phyloP scores from a whole-genome alignment of 108 stramenopile genomes.

The Cyclotella choctawhatcheeana region DNA sequence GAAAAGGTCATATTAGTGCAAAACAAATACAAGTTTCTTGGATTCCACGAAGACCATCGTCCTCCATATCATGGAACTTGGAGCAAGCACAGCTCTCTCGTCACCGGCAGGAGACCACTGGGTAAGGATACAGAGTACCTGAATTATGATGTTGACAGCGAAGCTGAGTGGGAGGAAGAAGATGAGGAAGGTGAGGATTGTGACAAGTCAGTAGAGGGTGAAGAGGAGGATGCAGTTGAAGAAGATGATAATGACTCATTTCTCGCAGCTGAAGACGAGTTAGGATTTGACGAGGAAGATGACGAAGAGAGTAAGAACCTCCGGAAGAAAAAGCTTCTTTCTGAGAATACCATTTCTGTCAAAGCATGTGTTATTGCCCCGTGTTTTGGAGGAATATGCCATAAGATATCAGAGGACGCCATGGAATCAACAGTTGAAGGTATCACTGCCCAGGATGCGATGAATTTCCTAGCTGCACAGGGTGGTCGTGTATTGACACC shows the following conservation, averaged over 20 bases:
- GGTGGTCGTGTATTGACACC: slow-evolving; percentile 34
- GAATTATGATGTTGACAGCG: slow-evolving; percentile 91
- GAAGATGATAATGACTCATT: slow-evolving; percentile 81
- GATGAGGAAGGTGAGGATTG: slow-evolving; percentile 88
- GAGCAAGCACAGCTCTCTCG: slow-evolving; percentile 77
- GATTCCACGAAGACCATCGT: slow-evolving; percentile 84
- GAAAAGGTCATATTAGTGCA: slow-evolving; percentile 61
- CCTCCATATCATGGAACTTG: slow-evolving; percentile 92
- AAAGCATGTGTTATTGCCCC: slow-evolving; percentile 70
- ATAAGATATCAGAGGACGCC: slow-evolving; percentile 22
- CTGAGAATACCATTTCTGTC: slow-evolving; percentile 27
- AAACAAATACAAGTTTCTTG: slow-evolving; percentile 83
- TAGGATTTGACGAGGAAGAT: slow-evolving; percentile 59
- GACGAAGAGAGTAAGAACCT: slow-evolving; percentile 74
- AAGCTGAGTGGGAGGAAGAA: slow-evolving; percentile 93
- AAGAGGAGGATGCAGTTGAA: slow-evolving; percentile 59
- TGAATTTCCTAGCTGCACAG: slow-evolving; percentile 27
- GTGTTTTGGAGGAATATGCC: slow-evolving; percentile 54
- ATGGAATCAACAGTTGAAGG: slow-evolving; percentile 35
- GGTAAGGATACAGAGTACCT: slow-evolving; percentile 67
- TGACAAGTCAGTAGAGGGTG: slow-evolving; percentile 69
- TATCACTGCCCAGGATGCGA: slow-evolving; percentile 32
- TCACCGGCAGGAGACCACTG: slow-evolving; percentile 81
- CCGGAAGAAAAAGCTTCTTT: slow-evolving; percentile 67
- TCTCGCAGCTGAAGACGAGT: slow-evolving; percentile 81